These are phyloP conservation scores for Neurospora tetrasperma DNA, from an alignment of 495 filamentous ascomycete species.

Conservation along the genomic window DNA sequence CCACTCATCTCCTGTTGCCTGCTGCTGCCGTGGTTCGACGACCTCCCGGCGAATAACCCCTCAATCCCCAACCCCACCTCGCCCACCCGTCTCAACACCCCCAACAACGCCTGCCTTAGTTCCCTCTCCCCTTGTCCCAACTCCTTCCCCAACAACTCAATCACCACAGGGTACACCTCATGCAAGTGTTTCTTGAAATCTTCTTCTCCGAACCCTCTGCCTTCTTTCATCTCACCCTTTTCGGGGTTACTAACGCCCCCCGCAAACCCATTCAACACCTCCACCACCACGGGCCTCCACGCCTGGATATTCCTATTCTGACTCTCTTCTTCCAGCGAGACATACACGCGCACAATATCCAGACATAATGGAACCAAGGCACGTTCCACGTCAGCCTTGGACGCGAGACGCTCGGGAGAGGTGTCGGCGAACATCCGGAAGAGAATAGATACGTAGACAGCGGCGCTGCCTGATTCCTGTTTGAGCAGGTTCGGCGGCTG, in stretches of 20 bases:
- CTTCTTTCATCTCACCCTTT: background rate
- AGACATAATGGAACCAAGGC: conserved; percentile 89
- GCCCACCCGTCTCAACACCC: conserved; percentile 66
- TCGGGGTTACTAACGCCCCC: conserved; percentile 21
- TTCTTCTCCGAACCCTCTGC: conserved; percentile 53
- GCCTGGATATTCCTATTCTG: conserved; percentile 94
- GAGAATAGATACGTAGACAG: conserved; percentile 87
- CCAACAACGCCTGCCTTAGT: conserved; percentile 64
- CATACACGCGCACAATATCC: conserved; percentile 80
- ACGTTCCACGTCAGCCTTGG: conserved; percentile 69
- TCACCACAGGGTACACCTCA: conserved; percentile 73
- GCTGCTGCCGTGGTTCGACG: no score
- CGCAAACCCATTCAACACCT: conserved; percentile 91
- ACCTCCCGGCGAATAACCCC: no score
- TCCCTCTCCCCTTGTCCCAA: conserved; percentile 49
- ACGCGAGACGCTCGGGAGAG: conserved; percentile 66
- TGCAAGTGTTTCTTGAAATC: conserved; percentile 71
- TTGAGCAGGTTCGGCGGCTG: conserved; percentile 98
- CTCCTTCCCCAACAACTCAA: conserved; percentile 78
- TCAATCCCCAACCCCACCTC: conserved; percentile 68
- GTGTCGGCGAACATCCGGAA: conserved; percentile 95
- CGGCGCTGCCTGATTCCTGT: conserved; percentile 85
- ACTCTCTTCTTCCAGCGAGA: conserved; percentile 78
- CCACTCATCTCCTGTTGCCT: background rate
- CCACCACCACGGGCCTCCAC: conserved; percentile 94